These are phyloP conservation scores for Sabuloglossum arenarium DNA, from an alignment of 495 filamentous ascomycete species.

Conservation along the genomic window DNA sequence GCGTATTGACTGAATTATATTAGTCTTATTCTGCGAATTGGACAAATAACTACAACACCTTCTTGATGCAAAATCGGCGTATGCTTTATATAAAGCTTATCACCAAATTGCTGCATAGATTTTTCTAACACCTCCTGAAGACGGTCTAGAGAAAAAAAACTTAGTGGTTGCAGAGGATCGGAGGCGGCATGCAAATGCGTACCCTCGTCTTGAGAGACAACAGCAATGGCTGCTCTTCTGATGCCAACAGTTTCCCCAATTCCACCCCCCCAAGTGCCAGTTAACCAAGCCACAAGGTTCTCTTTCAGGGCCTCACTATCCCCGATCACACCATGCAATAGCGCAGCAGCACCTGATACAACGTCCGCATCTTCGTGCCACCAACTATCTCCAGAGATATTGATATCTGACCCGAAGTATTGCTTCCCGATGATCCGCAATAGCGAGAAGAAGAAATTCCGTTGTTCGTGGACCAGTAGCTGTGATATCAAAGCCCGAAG, in stretches of 20 bases:
- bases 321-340: constrained; percentile 19
- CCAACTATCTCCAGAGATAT: constrained; percentile 12
- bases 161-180: constrained; percentile 9
- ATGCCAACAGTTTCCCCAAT: constrained; percentile 38
- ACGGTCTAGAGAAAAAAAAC: constrained; percentile 16
- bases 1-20: constrained; percentile 39
- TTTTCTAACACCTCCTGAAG: constrained; percentile 41
- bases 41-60: constrained; percentile 25
- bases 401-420: constrained; percentile 17
- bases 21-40: constrained; percentile 12
- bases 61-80: constrained; percentile 68
- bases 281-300: constrained; percentile 48
- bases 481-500: constrained; percentile 5
- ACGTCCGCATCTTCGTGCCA: constrained; percentile 16
- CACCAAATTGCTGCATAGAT: constrained; percentile 51
- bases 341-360: constrained; percentile 27
- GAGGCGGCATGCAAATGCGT: background rate
- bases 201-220: constrained; percentile 33
- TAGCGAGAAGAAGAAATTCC: constrained; percentile 31
- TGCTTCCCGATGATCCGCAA: constrained; percentile 37
- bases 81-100: constrained; percentile 72
- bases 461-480: constrained; percentile 26
- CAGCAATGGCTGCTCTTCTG: constrained; percentile 43
- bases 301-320: constrained; percentile 21
- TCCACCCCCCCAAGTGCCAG: constrained; percentile 39